Percentiles rank a stretch among this genome's conserved stretches.
Conservation (phyloP, 345 rosid species). For the Euphorbia tirucalli region DNA sequence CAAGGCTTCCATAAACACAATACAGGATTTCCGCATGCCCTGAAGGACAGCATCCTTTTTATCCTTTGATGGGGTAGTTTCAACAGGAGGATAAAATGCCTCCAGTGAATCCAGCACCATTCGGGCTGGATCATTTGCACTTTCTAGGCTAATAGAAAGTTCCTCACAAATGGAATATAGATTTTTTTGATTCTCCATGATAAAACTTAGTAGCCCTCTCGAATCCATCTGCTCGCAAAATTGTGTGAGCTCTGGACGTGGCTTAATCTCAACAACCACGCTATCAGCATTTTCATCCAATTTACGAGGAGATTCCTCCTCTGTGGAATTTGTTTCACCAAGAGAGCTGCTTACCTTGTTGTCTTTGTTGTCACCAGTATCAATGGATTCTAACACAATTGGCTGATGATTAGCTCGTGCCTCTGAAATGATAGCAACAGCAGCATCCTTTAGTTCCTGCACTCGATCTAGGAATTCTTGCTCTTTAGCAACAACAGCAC, state of each 20-base stretch:
- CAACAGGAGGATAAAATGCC: constrained; percentile 51
- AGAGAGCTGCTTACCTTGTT: constrained; percentile 58
- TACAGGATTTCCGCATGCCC: constrained; percentile 55
- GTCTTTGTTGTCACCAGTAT: constrained; percentile 33
- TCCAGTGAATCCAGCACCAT: constrained; percentile 61
- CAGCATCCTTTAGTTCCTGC: constrained; percentile 63
- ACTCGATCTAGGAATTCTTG: constrained; percentile 51
- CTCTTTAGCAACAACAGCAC: constrained; percentile 46
- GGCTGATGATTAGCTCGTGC: constrained; percentile 36
- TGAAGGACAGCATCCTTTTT: constrained; percentile 53
- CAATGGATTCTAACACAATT: constrained; percentile 26
- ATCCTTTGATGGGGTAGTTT: constrained; percentile 38
- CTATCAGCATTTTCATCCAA: constrained; percentile 36
- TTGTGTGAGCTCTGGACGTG: constrained; percentile 46
- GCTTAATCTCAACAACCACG: constrained; percentile 40
- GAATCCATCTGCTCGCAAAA: constrained; percentile 70
- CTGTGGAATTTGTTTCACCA: constrained; percentile 38
- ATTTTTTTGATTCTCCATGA: constrained; percentile 44
- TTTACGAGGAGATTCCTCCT: constrained; percentile 41
- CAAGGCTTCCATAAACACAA: constrained; percentile 53
- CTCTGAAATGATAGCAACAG: constrained; percentile 48
- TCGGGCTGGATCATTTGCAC: constrained; percentile 57
- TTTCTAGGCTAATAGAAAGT: constrained; percentile 52
- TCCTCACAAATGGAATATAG: constrained; percentile 41
- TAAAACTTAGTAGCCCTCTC: constrained; percentile 49